A percentile compares a stretch with the other conserved stretches of the same genome.
phyloP scores from a whole-genome alignment of 805 yeast species.

The Candida loeiensis region DNA sequence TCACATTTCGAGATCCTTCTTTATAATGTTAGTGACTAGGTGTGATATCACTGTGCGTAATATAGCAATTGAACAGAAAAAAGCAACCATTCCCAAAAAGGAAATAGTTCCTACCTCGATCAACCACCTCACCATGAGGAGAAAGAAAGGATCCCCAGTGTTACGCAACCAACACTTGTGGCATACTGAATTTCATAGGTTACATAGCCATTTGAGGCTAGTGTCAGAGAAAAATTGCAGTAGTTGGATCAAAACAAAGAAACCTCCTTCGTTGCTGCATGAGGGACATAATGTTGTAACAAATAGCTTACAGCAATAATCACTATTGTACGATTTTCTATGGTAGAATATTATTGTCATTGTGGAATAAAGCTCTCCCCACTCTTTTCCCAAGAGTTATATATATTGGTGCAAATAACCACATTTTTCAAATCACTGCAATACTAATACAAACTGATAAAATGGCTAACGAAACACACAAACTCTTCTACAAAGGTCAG shows the following conservation, averaged over 20 bases:
- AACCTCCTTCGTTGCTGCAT: neutral
- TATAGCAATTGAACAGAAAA: neutral
- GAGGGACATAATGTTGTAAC: neutral
- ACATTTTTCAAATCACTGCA: too few species aligned
- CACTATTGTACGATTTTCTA: neutral
- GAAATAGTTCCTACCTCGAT: neutral
- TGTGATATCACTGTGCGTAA: constrained; percentile 1
- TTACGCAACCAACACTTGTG: too few species aligned
- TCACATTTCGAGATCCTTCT: too few species aligned
- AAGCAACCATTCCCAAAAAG: constrained; percentile 1
- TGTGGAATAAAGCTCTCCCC: constrained; percentile 1
- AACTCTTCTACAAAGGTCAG: constrained; percentile 63
- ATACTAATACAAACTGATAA: too few species aligned
- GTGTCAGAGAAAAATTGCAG: too few species aligned
- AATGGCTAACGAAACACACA: constrained; percentile 28
- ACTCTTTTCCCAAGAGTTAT: constrained; percentile 1
- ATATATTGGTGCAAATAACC: neutral
- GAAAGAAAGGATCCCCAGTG: too few species aligned
- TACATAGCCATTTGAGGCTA: too few species aligned
- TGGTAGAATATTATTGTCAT: neutral
- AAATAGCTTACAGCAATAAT: neutral
- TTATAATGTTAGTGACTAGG: too few species aligned
- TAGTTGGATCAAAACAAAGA: too few species aligned
- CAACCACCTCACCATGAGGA: too few species aligned
- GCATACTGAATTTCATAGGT: too few species aligned